Evolutionary conservation across 371 early-diverging fungal genomes (phyloP), one percentile per base, ranked within the genome.

Genomic region (Lichtheimia hyalospora): DNA sequence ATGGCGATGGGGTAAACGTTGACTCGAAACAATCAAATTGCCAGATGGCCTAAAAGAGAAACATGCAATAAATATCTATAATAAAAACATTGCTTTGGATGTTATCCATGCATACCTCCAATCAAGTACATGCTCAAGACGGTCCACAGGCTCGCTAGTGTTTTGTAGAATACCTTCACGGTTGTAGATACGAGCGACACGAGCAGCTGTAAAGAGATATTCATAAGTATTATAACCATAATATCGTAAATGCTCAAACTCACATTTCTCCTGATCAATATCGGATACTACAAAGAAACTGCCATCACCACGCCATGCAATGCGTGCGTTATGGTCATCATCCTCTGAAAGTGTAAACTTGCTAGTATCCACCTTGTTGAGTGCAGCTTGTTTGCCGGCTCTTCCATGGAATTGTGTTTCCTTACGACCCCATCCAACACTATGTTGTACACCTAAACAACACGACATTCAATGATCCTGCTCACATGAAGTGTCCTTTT

Each of bases 351-450:
- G 64, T 18, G 76, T 78, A 51, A 77, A 81, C 68, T 71, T 69
- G 13, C 73, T 73, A 5, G 79, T 65, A 56, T 84, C 84, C 2
- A 83, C 73, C 53, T 81, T 84, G 62, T 66, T 72, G 49, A 73
- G 76, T 8, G 81, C 94, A 6, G 92, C 92, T 49, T 73, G 76
- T 69, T 96, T 97, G 55, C 96, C 96, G 24, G 78, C 92, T 15
- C 87, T 84, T 42, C 98, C 98, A 66, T 97, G 97, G 68, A 97
- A 98, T 70, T 98, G 98, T 7, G 98, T 98, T 68, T 96, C 97
- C 60, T 94, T 95, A 57, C 84, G 89, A 52, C 98, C 98, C 98
- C 98, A 98, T 40, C 98, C 98, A n/a, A 98, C 88, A 53, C 79
- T 86, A 40, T 92, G 90, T 20, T 81, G 83, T 46, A 83, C 81